phyloP scores from a whole-genome alignment of 2,329 filamentous ascomycete genomes.

The Verticillium isaacii region DNA sequence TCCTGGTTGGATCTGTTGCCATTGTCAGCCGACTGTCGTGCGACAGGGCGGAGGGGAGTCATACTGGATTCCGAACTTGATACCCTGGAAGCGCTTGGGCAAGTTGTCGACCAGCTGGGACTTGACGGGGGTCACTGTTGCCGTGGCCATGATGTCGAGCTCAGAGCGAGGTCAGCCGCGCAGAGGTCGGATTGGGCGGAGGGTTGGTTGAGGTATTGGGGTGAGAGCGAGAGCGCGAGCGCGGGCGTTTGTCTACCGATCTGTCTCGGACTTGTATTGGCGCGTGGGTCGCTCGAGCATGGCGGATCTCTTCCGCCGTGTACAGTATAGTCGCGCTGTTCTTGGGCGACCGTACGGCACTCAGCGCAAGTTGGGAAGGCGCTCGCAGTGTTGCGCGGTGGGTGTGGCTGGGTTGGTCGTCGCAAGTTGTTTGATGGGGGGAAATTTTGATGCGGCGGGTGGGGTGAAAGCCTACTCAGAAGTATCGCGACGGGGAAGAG shows the following conservation, averaged over 20 bases:
- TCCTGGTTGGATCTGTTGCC: slow-evolving; percentile 73
- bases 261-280: neutral
- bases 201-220: neutral
- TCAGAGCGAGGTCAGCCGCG: neutral
- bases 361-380: neutral
- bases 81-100: slow-evolving; percentile 86
- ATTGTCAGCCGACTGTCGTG: neutral
- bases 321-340: neutral
- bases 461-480: neutral
- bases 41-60: slow-evolving; percentile 1
- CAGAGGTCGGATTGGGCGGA: neutral
- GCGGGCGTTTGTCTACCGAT: neutral
- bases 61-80: slow-evolving; percentile 91
- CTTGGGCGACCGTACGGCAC: neutral
- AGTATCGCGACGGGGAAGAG: slow-evolving; percentile 1
- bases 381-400: neutral
- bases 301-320: neutral
- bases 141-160: slow-evolving; percentile 12
- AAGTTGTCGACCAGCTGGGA: slow-evolving; percentile 85
- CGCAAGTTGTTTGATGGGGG: neutral
- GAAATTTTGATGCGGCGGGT: neutral
- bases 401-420: neutral
- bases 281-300: neutral
- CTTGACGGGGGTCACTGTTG: slow-evolving; percentile 50
- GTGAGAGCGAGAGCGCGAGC: neutral